These are phyloP conservation scores for Claviceps sp. DNA, from an alignment of 2,329 filamentous ascomycete species.

Conservation along the genomic window DNA sequence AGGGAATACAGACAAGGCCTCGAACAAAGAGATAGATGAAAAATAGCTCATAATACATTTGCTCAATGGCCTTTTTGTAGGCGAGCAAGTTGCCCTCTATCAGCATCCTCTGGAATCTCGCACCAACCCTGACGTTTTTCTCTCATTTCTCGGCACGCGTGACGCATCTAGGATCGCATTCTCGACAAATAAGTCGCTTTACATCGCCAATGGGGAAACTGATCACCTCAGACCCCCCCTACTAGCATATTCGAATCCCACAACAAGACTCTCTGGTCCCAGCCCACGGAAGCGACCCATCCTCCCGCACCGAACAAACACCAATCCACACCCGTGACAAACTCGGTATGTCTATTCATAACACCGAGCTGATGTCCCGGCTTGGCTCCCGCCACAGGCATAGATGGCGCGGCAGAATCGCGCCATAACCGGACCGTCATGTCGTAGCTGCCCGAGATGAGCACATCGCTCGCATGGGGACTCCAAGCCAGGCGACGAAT, in stretches of 20 bases:
- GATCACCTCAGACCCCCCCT: conserved; percentile 16
- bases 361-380: conserved; percentile 63
- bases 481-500: conserved; percentile 80
- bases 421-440: conserved; percentile 96
- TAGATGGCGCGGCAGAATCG: conserved; percentile 43
- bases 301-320: conserved; percentile 90
- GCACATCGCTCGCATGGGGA: conserved; percentile 77
- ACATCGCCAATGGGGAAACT: no score
- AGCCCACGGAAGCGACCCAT: conserved; percentile 88
- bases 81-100: no score
- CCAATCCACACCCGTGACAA: conserved; percentile 94
- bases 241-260: conserved; percentile 66
- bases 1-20: no score
- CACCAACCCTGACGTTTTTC: no score
- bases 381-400: conserved; percentile 22
- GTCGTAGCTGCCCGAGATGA: conserved; percentile 87
- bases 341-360: conserved; percentile 92
- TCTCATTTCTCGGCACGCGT: no score
- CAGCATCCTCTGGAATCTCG: no score
- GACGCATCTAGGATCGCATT: no score
- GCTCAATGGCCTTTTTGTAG: no score
- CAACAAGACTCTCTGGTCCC: conserved; percentile 82
- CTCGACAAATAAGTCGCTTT: no score
- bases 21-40: no score
- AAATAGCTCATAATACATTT: no score